phyloP scores from a whole-genome alignment of 1,284 basidiomycete genomes.

The Somion occarium region DNA sequence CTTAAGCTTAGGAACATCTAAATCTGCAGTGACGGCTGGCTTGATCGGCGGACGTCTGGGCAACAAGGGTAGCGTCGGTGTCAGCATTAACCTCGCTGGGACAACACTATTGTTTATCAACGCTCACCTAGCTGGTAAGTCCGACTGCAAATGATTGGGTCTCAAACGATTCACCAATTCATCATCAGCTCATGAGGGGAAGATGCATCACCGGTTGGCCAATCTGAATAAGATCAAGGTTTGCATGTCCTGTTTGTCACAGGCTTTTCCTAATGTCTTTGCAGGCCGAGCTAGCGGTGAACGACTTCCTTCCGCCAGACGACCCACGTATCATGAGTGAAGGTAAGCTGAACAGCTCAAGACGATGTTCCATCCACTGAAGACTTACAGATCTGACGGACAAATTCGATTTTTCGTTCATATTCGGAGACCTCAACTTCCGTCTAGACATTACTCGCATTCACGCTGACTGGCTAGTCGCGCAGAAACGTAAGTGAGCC shows the following conservation, averaged over 20 bases:
- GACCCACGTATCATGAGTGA: slow-evolving; percentile 64
- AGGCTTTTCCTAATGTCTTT: slow-evolving; percentile 4
- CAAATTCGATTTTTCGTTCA: slow-evolving; percentile 78
- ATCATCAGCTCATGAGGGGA: slow-evolving; percentile 67
- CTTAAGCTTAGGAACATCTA: slow-evolving; percentile 48
- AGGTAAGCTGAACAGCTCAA: slow-evolving; percentile 36
- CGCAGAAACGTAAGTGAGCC: slow-evolving; percentile 26
- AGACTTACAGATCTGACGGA: slow-evolving; percentile 63
- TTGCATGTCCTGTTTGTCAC: slow-evolving; percentile 3
- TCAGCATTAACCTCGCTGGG: slow-evolving; percentile 71
- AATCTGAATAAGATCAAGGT: slow-evolving; percentile 78
- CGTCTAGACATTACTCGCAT: slow-evolving; percentile 67
- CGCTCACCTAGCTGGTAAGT: slow-evolving; percentile 78
- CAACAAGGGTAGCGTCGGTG: slow-evolving; percentile 84
- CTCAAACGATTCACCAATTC: background rate
- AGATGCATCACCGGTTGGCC: slow-evolving; percentile 60
- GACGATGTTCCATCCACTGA: background rate
- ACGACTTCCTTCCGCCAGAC: slow-evolving; percentile 57
- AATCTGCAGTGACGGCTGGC: slow-evolving; percentile 75
- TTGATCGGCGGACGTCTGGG: slow-evolving; percentile 85
- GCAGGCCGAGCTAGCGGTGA: slow-evolving; percentile 59
- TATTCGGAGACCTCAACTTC: slow-evolving; percentile 82
- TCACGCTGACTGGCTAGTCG: slow-evolving; percentile 65
- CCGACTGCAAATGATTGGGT: no score
- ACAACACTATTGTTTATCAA: slow-evolving; percentile 81